Evolutionary conservation across 768 basidiomycete species (phyloP).

Genomic region (Hortiboletus campestris): DNA sequence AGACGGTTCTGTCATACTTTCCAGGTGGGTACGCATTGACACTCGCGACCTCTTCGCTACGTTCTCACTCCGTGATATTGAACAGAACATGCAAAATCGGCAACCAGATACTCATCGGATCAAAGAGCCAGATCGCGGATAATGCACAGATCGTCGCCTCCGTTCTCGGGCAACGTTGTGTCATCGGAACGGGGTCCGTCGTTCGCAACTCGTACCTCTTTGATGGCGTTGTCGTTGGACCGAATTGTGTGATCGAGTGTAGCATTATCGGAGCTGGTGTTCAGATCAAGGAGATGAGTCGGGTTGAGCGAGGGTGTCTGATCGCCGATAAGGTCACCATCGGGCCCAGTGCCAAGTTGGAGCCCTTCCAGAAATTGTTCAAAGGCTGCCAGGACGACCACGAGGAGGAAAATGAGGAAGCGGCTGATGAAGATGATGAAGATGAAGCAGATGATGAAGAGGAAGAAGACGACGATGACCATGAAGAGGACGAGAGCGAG

Average conservation of each 20-base stretch:
- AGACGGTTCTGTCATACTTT: slow-evolving; percentile 72
- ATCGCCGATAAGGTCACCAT: slow-evolving; percentile 80
- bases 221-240: slow-evolving; percentile 69
- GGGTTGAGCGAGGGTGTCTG: slow-evolving; percentile 72
- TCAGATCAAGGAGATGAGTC: slow-evolving; percentile 62
- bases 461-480: slow-evolving; percentile 30
- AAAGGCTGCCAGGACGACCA: slow-evolving; percentile 39
- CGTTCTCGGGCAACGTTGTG: slow-evolving; percentile 75
- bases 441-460: slow-evolving; percentile 37
- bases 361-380: slow-evolving; percentile 74
- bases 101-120: slow-evolving; percentile 82
- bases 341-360: slow-evolving; percentile 66
- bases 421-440: slow-evolving; percentile 19
- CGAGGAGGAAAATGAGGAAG: slow-evolving; percentile 31
- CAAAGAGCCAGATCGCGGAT: slow-evolving; percentile 64
- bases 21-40: slow-evolving; percentile 54
- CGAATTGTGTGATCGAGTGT: slow-evolving; percentile 66
- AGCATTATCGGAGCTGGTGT: slow-evolving; percentile 83
- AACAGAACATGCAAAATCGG: slow-evolving; percentile 78
- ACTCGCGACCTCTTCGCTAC: not conserved
- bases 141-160: slow-evolving; percentile 66
- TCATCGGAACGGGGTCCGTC: slow-evolving; percentile 66
- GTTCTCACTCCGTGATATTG: not conserved
- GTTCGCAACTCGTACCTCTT: slow-evolving; percentile 82
- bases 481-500: slow-evolving; percentile 31